Evolutionary conservation across 139 green algal genomes (phyloP).

Genomic region (Chlamydomonas schloesseri): DNA sequence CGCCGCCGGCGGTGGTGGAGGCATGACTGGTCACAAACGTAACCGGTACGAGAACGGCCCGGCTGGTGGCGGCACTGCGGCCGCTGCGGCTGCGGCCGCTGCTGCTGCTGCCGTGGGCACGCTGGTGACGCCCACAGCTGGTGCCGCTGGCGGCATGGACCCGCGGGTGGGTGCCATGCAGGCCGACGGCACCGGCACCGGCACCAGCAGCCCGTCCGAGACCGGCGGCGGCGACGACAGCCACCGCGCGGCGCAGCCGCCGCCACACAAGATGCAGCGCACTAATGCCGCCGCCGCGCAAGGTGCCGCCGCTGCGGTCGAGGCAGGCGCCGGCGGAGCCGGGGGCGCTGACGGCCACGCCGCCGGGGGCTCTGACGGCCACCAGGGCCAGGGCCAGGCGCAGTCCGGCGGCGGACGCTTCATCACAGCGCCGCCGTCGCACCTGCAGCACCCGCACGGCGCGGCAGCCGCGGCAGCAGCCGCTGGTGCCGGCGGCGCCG

Average conservation of each 20-base stretch:
- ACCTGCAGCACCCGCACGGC: neutral
- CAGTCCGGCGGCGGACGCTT: too few relatives aligned
- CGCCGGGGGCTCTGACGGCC: neutral
- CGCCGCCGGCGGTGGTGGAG: neutral
- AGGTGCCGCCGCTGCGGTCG: neutral
- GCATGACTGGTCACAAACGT: neutral
- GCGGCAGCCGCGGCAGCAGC: too few relatives aligned
- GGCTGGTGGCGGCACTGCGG: neutral
- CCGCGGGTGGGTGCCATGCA: too few relatives aligned
- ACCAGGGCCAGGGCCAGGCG: neutral
- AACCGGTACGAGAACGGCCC: neutral
- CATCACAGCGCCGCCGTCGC: too few relatives aligned
- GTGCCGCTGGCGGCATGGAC: neutral
- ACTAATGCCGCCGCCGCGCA: neutral
- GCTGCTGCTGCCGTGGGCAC: neutral
- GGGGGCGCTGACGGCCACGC: too few relatives aligned
- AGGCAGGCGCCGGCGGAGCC: neutral
- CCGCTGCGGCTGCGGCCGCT: neutral
- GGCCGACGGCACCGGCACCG: too few relatives aligned
- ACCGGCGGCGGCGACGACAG: neutral
- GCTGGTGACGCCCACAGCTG: neutral
- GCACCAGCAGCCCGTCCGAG: neutral
- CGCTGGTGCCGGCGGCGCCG: neutral
- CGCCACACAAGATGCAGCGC: conserved; percentile 11
- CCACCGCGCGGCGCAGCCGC: neutral